Conservation (phyloP, 192 early-diverging fungal species). For the Ambispora gerdemannii region DNA sequence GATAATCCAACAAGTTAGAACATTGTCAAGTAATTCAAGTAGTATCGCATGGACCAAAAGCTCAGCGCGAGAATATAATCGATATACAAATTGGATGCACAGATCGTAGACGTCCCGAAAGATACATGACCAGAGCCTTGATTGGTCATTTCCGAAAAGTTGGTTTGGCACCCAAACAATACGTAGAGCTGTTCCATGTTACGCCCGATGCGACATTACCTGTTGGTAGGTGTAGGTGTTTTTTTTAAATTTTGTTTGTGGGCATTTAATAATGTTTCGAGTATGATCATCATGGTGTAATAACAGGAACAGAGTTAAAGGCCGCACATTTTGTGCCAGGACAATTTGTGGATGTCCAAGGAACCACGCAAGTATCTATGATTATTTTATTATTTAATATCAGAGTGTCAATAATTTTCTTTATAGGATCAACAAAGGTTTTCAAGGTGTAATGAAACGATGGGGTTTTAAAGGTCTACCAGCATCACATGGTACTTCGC, state of each 20-base stretch:
- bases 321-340: constrained; percentile 94
- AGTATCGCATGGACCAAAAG: constrained; percentile 33
- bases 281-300: no score
- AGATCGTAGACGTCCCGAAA: constrained; percentile 44
- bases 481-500: constrained; percentile 93
- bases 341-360: constrained; percentile 90
- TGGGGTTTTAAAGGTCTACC: constrained; percentile 86
- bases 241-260: constrained; percentile 24
- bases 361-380: constrained; percentile 61
- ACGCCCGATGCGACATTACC: constrained; percentile 81
- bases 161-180: constrained; percentile 72
- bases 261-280: constrained; percentile 31
- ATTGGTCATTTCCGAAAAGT: constrained; percentile 71
- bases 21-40: constrained; percentile 67
- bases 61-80: constrained; percentile 48
- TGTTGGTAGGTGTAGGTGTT: constrained; percentile 43
- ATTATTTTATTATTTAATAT: neutral
- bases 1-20: constrained; percentile 52
- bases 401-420: neutral
- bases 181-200: constrained; percentile 79
- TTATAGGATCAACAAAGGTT: constrained; percentile 83
- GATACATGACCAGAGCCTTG: constrained; percentile 67
- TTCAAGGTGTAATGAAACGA: constrained; percentile 97
- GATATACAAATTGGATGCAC: constrained; percentile 70
- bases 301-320: constrained; percentile 58